Evolutionary conservation across 371 early-diverging fungal genomes (phyloP), one percentile per base, ranked within the genome.

Genomic region (Mucor velutinosus): DNA sequence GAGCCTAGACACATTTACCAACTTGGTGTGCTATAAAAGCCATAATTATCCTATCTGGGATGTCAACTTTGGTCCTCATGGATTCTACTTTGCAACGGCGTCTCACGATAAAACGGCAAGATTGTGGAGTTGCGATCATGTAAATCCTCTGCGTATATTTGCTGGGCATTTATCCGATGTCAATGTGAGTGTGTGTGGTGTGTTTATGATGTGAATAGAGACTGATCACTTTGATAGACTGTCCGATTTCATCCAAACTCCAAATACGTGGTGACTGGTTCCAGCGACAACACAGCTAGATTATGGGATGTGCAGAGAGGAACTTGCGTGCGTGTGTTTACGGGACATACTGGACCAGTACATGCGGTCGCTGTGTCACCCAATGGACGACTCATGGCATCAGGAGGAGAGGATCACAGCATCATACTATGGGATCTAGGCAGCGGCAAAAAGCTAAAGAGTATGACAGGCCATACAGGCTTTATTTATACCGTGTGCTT

Each of bases 11-110:
- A 94, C 98, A 7, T 91, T 86, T 65, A 86, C 92, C 30, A 95
- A 95, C 71, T 71, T 99, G 8, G 99, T 94, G 15, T 89, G 90
- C 51, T 99, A 99, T 86, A 94, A 93, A 76, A 97, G 98, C 29
- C 99, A 99, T 83, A 96, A 94, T 75, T 97, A 96, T 75, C 99
- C 99, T 14, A 87, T 99, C 5, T 99, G 99, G 99, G 94, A 93
- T 73, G 91, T 97, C 0, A 90, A 93, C 58, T 92, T 98, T 74
- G 90, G 95, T 3, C 94, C 94, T 1, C 87, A 90, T 68, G 97
- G 97, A 25, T 90, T 92, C 73, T 99, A 99, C 78, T 99, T 99
- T 87, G 99, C 96, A 6, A 96, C 96, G 0, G 99, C 97, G 0
- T 94, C 95, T 17, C 95, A 95, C 67, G 99, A 99, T 80, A 87